phyloP scores from a whole-genome alignment of 805 yeast genomes.

The Scheffersomyces stipitis region DNA sequence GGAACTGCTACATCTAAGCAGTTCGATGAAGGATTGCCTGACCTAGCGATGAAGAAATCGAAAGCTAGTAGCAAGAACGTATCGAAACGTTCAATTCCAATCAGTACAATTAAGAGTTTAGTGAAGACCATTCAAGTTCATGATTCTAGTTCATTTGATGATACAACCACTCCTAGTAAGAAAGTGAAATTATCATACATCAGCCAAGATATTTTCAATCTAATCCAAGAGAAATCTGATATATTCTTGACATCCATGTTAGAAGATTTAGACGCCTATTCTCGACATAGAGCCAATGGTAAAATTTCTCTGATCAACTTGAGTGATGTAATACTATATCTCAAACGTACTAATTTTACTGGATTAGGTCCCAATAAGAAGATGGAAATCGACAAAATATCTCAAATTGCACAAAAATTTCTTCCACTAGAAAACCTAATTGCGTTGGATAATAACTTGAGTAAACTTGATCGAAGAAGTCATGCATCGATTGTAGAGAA shows the following conservation, averaged over 20 bases:
- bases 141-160: too few species aligned
- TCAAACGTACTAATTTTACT: slow-evolving; percentile 29
- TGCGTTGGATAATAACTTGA: slow-evolving; percentile 30
- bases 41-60: background rate
- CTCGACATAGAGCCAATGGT: slow-evolving; percentile 23
- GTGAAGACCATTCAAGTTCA: slow-evolving; percentile 10
- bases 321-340: slow-evolving; percentile 34
- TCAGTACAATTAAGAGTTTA: slow-evolving; percentile 15
- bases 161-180: slow-evolving; percentile 1
- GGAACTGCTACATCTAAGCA: too few species aligned
- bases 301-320: slow-evolving; percentile 27
- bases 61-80: background rate
- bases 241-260: slow-evolving; percentile 30
- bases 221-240: slow-evolving; percentile 29
- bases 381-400: slow-evolving; percentile 20
- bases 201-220: slow-evolving; percentile 12
- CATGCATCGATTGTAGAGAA: too few species aligned
- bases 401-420: slow-evolving; percentile 31
- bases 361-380: slow-evolving; percentile 7
- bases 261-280: slow-evolving; percentile 35
- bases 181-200: slow-evolving; percentile 4
- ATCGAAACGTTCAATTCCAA: slow-evolving; percentile 6
- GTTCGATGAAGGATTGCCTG: background rate
- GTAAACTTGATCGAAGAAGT: too few species aligned
- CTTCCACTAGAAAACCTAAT: slow-evolving; percentile 38